Evolutionary conservation across 116 monocot genomes (phyloP).

Genomic region (Iris pallida): DNA sequence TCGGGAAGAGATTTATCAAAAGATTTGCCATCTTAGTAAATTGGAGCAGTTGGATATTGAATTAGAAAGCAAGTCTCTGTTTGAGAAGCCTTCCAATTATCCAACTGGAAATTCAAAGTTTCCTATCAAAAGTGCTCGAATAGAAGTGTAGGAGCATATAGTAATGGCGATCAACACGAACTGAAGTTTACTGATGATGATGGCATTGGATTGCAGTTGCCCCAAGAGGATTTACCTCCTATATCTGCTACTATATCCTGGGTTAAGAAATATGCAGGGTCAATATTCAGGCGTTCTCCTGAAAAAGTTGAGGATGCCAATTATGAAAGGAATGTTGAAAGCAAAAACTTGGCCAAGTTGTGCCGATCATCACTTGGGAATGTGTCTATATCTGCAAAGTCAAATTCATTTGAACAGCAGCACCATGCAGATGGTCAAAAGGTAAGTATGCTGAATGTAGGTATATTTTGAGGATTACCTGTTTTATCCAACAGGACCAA

Average conservation of each 20-base stretch:
- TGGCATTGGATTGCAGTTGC: conserved; percentile 7
- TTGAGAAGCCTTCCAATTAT: conserved; percentile 17
- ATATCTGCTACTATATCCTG: conserved; percentile 47
- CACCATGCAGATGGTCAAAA: no score
- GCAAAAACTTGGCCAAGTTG: not conserved
- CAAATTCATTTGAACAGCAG: no score
- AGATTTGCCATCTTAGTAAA: conserved; percentile 54
- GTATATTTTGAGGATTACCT: no score
- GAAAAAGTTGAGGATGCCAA: conserved; percentile 22
- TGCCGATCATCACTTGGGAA: not conserved
- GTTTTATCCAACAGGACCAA: no score
- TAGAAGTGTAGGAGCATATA: not conserved
- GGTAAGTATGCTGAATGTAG: no score
- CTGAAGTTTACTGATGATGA: conserved; percentile 14
- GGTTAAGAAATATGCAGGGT: conserved; percentile 56
- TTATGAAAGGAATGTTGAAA: conserved; percentile 9
- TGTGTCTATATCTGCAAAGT: no score
- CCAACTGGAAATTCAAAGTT: conserved; percentile 6
- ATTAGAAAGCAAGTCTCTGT: conserved; percentile 51
- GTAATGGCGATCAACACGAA: not conserved
- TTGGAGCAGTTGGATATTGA: conserved; percentile 53
- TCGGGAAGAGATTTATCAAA: conserved; percentile 51
- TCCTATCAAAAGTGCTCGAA: conserved; percentile 16
- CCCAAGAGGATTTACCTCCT: conserved; percentile 31
- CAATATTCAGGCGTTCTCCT: conserved; percentile 54